A percentile compares a stretch with the other conserved stretches of the same genome.
Evolutionary conservation across 768 basidiomycete species (phyloP).

Genomic region (Sarcomyxa edulis): DNA sequence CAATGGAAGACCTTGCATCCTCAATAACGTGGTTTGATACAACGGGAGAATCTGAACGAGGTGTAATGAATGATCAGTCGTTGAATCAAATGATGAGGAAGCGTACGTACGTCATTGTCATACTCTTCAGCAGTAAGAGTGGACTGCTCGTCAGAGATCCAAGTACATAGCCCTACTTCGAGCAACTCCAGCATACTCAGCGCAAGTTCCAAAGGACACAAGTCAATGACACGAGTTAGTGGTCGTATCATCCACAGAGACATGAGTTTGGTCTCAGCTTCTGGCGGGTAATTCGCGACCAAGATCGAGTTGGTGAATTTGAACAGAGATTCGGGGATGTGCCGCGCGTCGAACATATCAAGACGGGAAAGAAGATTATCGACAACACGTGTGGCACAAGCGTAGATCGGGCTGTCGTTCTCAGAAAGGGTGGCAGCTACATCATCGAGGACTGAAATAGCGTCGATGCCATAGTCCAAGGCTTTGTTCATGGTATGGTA

Average conservation of each 20-base stretch:
- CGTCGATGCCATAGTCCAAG: slow-evolving; percentile 55
- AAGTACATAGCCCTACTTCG: slow-evolving; percentile 51
- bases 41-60: slow-evolving; percentile 53
- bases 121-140: slow-evolving; percentile 52
- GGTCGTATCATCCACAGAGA: slow-evolving; percentile 61
- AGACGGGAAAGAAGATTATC: slow-evolving; percentile 57
- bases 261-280: slow-evolving; percentile 43
- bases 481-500: slow-evolving; percentile 47
- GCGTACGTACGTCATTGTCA: slow-evolving; percentile 45
- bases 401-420: slow-evolving; percentile 31
- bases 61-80: too few species aligned
- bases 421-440: slow-evolving; percentile 44
- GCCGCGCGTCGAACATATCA: slow-evolving; percentile 42
- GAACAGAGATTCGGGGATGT: slow-evolving; percentile 49
- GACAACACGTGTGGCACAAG: slow-evolving; percentile 46
- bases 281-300: slow-evolving; percentile 61
- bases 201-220: slow-evolving; percentile 45
- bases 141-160: slow-evolving; percentile 58
- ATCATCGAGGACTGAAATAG: slow-evolving; percentile 46
- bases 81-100: slow-evolving; percentile 1
- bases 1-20: slow-evolving; percentile 42
- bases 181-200: slow-evolving; percentile 39
- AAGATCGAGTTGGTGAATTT: slow-evolving; percentile 60
- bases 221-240: slow-evolving; percentile 47
- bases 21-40: slow-evolving; percentile 55